Evolutionary conservation across 2,329 filamentous ascomycete genomes (phyloP), one percentile per base, ranked within the genome.

Genomic region (Alternaria triticimaculans): DNA sequence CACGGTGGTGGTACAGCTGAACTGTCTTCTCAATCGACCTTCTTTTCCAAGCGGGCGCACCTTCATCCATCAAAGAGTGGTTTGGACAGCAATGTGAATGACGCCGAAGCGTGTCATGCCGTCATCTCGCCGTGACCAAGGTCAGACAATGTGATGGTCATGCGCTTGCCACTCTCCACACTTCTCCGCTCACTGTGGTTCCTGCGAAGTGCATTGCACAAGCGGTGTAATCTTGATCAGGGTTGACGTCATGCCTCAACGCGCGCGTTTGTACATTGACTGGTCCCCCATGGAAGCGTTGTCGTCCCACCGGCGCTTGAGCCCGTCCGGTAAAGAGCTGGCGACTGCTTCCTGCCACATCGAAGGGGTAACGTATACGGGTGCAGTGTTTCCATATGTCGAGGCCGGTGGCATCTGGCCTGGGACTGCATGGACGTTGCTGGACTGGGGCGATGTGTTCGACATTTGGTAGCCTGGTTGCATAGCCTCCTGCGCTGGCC

Each of bases 271-370:
- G 67, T 78, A 78, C 70, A 78, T 77, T n/a, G 78, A 71, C 45
- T 78, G 75, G 45, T 81, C 79, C 23, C 76, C 66, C 72, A 80
- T 77, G 15, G 71, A 61, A 25, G 73, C 25, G 14, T 80, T 78
- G 33, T 81, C 81, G 60, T 84, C 82, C 75, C 83, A 83, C 64
- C 82, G 77, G 60, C 83, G 77, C 73, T 85, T 85, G 30, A 82
- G 70, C 2, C 81, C 80, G 46, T 80, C 78, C 11, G 76, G 72
- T 61, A 81, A 78, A 5, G 79, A 80, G 49, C 76, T 81, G 20
- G 80, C 79, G 55, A 85, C 84, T 3, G 82, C 83, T 59, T 84
- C 82, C 70, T 85, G 83, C 83, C 83, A 85, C 83, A 84, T 84
- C 41, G 81, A 80, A 5, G 83, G 83, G n/a, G 83, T 84, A 28